A percentile compares a stretch with the other conserved stretches of the same genome.
Evolutionary conservation across 192 early-diverging fungal species (phyloP).

Genomic region (Kappamyces sp.): DNA sequence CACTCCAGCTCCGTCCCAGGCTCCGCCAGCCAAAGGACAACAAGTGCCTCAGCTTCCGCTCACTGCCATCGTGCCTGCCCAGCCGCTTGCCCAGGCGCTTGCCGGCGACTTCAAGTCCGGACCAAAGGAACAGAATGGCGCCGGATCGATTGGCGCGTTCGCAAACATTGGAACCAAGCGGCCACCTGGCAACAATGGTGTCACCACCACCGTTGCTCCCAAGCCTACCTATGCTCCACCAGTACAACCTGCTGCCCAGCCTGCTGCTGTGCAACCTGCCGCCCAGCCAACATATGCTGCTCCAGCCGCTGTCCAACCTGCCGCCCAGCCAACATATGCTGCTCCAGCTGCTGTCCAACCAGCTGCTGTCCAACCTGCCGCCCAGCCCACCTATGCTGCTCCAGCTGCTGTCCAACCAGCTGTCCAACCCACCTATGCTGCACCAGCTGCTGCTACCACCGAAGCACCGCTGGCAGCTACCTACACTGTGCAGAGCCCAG

Average conservation of each 20-base stretch:
- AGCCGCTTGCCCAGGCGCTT: too few species aligned
- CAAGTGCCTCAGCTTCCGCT: too few species aligned
- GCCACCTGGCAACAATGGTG: too few species aligned
- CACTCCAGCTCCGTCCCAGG: not conserved
- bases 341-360: not conserved
- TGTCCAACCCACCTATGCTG: not conserved
- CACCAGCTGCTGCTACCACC: not conserved
- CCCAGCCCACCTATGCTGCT: not conserved
- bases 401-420: not conserved
- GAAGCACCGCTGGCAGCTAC: not conserved
- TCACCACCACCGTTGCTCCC: not conserved
- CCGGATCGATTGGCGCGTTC: too few species aligned
- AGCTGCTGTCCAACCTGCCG: not conserved
- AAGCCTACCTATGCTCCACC: not conserved
- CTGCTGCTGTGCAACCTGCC: not conserved
- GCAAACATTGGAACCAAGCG: too few species aligned
- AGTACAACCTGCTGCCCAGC: not conserved
- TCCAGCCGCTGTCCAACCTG: not conserved
- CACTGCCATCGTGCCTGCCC: too few species aligned
- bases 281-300: not conserved
- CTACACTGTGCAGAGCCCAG: not conserved
- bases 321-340: not conserved
- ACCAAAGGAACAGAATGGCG: too few species aligned
- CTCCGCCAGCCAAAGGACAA: not conserved
- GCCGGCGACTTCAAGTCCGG: too few species aligned